Percentiles rank a stretch among this genome's conserved stretches.
Conservation (phyloP, 257 asterid genomes). For the Apocynum venetum region DNA sequence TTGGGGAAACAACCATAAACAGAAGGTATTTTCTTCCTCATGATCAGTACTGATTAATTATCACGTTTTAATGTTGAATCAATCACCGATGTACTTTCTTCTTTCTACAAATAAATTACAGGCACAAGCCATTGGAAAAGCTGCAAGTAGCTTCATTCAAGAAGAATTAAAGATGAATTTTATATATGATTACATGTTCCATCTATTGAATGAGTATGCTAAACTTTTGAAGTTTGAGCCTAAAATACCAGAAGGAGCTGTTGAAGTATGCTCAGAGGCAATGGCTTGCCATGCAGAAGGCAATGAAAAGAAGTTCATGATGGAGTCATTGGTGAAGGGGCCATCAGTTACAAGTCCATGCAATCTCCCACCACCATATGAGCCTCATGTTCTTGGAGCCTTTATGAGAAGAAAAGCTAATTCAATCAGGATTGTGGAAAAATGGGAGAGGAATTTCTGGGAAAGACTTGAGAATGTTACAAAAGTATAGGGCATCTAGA, state of each 20-base stretch:
- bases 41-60: background rate
- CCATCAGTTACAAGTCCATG: slow-evolving; percentile 32
- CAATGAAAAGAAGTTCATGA: slow-evolving; percentile 25
- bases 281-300: slow-evolving; percentile 49
- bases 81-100: no score
- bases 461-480: slow-evolving; percentile 4
- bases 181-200: slow-evolving; percentile 57
- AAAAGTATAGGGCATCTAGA: background rate
- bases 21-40: slow-evolving; percentile 15
- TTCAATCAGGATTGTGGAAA: slow-evolving; percentile 25
- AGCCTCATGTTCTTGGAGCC: slow-evolving; percentile 18
- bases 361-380: slow-evolving; percentile 29
- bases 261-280: slow-evolving; percentile 41
- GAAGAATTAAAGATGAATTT: slow-evolving; percentile 47
- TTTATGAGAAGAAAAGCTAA: slow-evolving; percentile 17
- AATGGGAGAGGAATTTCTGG: slow-evolving; percentile 30
- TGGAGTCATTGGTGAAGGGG: slow-evolving; percentile 29
- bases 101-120: background rate
- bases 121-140: slow-evolving; percentile 46
- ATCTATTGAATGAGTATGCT: slow-evolving; percentile 42
- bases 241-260: slow-evolving; percentile 33
- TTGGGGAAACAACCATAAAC: slow-evolving; percentile 28
- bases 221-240: slow-evolving; percentile 46
- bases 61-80: background rate
- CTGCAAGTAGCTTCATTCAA: slow-evolving; percentile 39